Percentiles rank a stretch among this genome's conserved stretches.
These are phyloP conservation scores for Solanum virginianum DNA, from an alignment of 257 asterid species.

Conservation along the genomic window DNA sequence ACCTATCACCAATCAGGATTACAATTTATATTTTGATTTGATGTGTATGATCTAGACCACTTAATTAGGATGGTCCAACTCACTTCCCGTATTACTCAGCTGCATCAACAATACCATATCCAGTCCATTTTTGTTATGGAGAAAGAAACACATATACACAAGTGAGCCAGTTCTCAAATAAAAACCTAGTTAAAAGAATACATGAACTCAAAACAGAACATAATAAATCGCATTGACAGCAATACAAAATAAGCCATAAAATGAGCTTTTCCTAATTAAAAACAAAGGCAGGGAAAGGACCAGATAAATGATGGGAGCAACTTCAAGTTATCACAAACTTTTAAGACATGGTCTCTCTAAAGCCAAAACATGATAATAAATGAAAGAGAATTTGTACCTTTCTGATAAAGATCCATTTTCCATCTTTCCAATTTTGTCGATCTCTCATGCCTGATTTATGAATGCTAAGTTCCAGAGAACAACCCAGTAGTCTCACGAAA, in stretches of 20 bases:
- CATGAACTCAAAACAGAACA: neutral
- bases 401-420: conserved; percentile 38
- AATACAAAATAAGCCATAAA: neutral
- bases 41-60: neutral
- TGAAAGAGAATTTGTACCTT: conserved; percentile 31
- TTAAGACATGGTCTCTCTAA: neutral
- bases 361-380: neutral
- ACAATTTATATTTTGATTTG: neutral
- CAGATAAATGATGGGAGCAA: neutral
- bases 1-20: neutral
- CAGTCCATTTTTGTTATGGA: neutral
- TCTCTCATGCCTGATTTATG: conserved; percentile 41
- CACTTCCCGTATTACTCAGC: neutral
- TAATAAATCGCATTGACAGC: neutral
- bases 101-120: neutral
- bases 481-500: conserved; percentile 52
- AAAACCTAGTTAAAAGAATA: neutral
- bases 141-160: neutral
- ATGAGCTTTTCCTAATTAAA: neutral
- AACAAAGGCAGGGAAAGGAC: neutral
- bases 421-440: conserved; percentile 51
- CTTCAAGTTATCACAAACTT: neutral
- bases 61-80: neutral
- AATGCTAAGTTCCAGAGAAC: conserved; percentile 27
- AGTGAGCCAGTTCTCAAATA: neutral